Evolutionary conservation across 805 yeast genomes (phyloP).

Genomic region (Spathaspora sp.): DNA sequence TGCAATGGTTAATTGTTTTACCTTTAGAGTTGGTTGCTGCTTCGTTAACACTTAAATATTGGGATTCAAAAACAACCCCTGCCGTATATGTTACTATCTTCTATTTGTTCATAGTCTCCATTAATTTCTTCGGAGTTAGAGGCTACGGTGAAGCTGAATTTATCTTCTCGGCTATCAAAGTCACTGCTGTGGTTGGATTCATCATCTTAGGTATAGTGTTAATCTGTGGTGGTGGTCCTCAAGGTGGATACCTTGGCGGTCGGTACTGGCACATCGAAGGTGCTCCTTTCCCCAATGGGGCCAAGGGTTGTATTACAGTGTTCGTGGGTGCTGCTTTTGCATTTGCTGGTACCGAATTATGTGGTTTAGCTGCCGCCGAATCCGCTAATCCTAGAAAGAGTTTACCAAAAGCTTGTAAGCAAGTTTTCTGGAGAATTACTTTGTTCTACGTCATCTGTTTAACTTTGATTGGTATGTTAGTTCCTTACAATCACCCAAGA

Average conservation of each 20-base stretch:
- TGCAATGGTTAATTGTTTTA: slow-evolving; percentile 35
- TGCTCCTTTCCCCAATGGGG: slow-evolving; percentile 49
- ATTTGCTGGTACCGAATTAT: slow-evolving; percentile 34
- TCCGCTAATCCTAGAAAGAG: slow-evolving; percentile 29
- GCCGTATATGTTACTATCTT: slow-evolving; percentile 57
- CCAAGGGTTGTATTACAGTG: slow-evolving; percentile 32
- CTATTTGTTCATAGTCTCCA: slow-evolving; percentile 40
- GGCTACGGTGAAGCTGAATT: slow-evolving; percentile 59
- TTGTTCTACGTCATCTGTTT: slow-evolving; percentile 30
- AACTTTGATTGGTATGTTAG: slow-evolving; percentile 22
- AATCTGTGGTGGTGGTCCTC: slow-evolving; percentile 52
- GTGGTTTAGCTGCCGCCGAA: slow-evolving; percentile 35
- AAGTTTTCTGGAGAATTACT: slow-evolving; percentile 35
- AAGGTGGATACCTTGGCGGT: slow-evolving; percentile 42
- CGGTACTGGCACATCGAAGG: slow-evolving; percentile 52
- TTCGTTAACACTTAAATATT: slow-evolving; percentile 50
- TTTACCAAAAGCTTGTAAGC: slow-evolving; percentile 33
- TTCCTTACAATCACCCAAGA: slow-evolving; percentile 15
- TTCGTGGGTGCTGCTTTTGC: slow-evolving; percentile 36
- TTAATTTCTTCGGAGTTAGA: slow-evolving; percentile 52
- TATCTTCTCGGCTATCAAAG: slow-evolving; percentile 43
- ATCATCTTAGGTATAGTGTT: slow-evolving; percentile 45
- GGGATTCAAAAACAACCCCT: slow-evolving; percentile 47
- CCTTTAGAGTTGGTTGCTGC: slow-evolving; percentile 58
- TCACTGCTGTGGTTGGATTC: slow-evolving; percentile 45